phyloP scores from a whole-genome alignment of 331 rosid genomes.

The Telfairia occidentalis region DNA sequence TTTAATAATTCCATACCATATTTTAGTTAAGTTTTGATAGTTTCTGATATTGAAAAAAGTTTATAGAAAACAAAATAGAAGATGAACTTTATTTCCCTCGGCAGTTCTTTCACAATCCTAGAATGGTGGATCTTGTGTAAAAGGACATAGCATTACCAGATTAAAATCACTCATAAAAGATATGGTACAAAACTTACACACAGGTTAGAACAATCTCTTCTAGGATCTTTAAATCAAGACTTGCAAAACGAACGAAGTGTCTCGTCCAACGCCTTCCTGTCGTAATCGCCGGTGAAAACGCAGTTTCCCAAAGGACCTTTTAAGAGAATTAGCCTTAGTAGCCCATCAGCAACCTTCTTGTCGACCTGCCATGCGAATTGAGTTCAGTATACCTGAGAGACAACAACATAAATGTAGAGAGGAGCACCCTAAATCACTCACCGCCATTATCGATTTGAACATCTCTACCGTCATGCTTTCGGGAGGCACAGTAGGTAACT shows the following conservation, averaged over 20 bases:
- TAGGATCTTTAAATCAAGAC: constrained; percentile 28
- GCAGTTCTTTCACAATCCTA: neutral
- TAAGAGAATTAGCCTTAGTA: constrained; percentile 76
- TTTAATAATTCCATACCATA: no score
- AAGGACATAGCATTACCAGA: neutral
- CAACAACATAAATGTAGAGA: neutral
- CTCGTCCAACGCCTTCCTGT: constrained; percentile 73
- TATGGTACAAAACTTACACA: constrained; percentile 9
- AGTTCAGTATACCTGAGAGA: constrained; percentile 14
- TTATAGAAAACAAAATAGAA: neutral
- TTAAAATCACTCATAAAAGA: neutral
- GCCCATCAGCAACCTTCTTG: constrained; percentile 95
- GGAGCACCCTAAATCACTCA: constrained; percentile 23
- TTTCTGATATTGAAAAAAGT: neutral
- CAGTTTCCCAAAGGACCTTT: constrained; percentile 89
- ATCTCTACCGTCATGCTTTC: constrained; percentile 61
- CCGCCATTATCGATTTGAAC: constrained; percentile 93
- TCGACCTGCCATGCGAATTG: constrained; percentile 56
- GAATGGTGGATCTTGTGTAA: neutral
- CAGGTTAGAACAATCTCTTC: constrained; percentile 1
- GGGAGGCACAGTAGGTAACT: constrained; percentile 62
- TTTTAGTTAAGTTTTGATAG: no score
- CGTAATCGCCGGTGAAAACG: constrained; percentile 81
- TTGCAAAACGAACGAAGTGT: constrained; percentile 63
- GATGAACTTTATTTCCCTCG: neutral